Evolutionary conservation across 164 flowering plant genomes (phyloP).

Genomic region (Sextonia rubra): DNA sequence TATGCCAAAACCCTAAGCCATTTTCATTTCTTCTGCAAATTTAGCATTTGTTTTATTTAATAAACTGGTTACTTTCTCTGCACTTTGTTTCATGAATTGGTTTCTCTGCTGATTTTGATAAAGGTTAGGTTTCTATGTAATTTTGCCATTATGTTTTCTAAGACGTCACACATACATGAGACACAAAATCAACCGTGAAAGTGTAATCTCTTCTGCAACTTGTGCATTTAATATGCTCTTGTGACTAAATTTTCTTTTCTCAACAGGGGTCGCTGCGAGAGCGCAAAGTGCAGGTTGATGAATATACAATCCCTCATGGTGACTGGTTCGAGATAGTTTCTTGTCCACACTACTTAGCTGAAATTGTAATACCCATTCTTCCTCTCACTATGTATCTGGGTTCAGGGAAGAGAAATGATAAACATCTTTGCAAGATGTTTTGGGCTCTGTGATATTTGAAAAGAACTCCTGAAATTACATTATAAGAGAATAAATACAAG

Average conservation of each 20-base stretch:
- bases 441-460: background rate
- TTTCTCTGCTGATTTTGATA: background rate
- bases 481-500: background rate
- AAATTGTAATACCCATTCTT: constrained; percentile 52
- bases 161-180: background rate
- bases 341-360: constrained; percentile 88
- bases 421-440: background rate
- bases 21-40: too few species aligned
- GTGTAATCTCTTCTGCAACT: background rate
- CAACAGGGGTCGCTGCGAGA: constrained; percentile 70
- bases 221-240: background rate
- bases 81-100: background rate
- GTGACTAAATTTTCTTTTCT: constrained; percentile 5
- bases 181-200: background rate
- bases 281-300: constrained; percentile 28
- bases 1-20: background rate
- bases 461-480: background rate
- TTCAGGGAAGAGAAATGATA: background rate
- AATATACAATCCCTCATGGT: constrained; percentile 71
- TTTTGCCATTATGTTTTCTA: too few species aligned
- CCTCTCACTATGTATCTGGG: background rate
- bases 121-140: background rate
- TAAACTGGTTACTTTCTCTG: background rate
- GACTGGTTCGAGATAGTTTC: constrained; percentile 93
- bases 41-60: too few species aligned